phyloP scores from a whole-genome alignment of 495 filamentous ascomycete species.

The Talaromyces stipitatus region DNA sequence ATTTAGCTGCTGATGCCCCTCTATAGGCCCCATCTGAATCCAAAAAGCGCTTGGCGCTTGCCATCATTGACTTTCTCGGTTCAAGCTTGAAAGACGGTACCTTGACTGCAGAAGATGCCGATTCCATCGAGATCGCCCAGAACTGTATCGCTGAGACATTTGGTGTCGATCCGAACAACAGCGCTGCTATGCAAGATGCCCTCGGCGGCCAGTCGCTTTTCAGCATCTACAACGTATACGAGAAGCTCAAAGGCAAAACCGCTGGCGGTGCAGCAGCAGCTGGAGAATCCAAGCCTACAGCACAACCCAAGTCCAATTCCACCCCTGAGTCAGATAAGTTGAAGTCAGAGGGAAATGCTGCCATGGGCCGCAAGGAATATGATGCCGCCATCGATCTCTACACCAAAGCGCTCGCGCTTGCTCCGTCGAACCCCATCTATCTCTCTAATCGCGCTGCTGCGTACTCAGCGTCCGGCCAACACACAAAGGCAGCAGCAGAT shows the following conservation, averaged over 20 bases:
- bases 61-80: conserved; percentile 90
- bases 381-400: conserved; percentile 71
- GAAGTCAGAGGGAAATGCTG: conserved; percentile 87
- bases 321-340: conserved; percentile 67
- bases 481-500: conserved; percentile 72
- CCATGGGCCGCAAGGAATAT: conserved; percentile 92
- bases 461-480: conserved; percentile 70
- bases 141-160: conserved; percentile 93
- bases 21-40: conserved; percentile 53
- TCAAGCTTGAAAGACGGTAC: conserved; percentile 84
- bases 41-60: conserved; percentile 94
- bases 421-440: conserved; percentile 88
- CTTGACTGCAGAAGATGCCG: conserved; percentile 74
- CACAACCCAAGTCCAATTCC: conserved; percentile 16
- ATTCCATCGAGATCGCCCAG: conserved; percentile 84
- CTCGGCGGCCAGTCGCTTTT: conserved; percentile 77
- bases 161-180: conserved; percentile 79
- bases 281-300: conserved; percentile 14
- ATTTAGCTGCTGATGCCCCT: neutral
- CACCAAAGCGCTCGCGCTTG: conserved; percentile 69
- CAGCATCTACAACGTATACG: conserved; percentile 89
- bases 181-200: conserved; percentile 64
- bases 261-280: conserved; percentile 27
- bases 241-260: conserved; percentile 76
- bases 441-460: conserved; percentile 96